A percentile compares a stretch with the other conserved stretches of the same genome.
Evolutionary conservation across 1,284 basidiomycete species (phyloP).

Genomic region (Tremellales sp.): DNA sequence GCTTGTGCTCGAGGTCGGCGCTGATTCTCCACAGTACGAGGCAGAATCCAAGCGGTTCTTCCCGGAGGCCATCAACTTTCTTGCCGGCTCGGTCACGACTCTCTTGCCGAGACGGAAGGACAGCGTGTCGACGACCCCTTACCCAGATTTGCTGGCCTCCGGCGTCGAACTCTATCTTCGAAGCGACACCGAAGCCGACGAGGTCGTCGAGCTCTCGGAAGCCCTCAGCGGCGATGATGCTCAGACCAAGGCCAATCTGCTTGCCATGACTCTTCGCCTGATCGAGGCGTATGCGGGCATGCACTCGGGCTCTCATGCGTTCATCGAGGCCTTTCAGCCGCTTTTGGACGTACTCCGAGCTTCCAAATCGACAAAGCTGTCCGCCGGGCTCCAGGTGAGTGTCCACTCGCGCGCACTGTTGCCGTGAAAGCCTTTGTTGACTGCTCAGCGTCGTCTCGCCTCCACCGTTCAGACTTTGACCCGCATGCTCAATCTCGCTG

Average conservation of each 20-base stretch:
- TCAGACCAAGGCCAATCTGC: conserved; percentile 50
- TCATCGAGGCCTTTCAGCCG: conserved; percentile 77
- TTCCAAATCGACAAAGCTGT: conserved; percentile 55
- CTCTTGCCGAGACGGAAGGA: conserved; percentile 59
- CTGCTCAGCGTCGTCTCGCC: conserved; percentile 51
- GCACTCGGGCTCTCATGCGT: conserved; percentile 73
- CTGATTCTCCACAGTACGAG: conserved; percentile 64
- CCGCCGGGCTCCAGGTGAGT: conserved; percentile 58
- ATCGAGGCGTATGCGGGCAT: conserved; percentile 65
- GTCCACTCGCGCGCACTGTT: not conserved
- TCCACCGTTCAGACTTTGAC: conserved; percentile 52
- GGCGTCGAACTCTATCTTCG: conserved; percentile 32
- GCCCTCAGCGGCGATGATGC: conserved; percentile 48
- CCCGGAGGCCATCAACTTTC: conserved; percentile 84
- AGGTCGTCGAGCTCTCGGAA: conserved; percentile 24
- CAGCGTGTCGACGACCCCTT: conserved; percentile 57
- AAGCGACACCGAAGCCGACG: conserved; percentile 16
- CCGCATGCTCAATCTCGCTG: conserved; percentile 69
- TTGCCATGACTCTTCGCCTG: conserved; percentile 62
- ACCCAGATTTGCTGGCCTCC: conserved; percentile 59
- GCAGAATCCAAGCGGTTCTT: conserved; percentile 76
- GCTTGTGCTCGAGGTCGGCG: not conserved
- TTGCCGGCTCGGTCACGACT: conserved; percentile 65
- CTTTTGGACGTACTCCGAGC: conserved; percentile 59
- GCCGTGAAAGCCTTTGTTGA: not conserved